Percentiles rank a stretch among this genome's conserved stretches.
phyloP scores from a whole-genome alignment of 495 filamentous ascomycete species.

The Daldinia vernicosa region DNA sequence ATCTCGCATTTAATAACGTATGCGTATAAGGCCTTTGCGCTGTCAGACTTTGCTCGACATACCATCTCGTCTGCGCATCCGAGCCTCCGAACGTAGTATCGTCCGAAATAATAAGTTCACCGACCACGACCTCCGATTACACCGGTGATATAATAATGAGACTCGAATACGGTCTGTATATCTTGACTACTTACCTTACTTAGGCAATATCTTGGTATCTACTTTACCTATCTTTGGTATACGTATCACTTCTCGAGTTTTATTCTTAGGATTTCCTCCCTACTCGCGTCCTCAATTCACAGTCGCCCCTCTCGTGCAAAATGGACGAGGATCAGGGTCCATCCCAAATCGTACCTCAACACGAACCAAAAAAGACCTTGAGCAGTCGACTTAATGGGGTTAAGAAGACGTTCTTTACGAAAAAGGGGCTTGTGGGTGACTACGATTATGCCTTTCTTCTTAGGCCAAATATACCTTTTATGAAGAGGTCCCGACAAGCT shows the following conservation, averaged over 20 bases:
- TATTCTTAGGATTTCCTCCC: background rate
- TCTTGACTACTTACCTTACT: background rate
- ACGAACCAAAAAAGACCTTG: conserved; percentile 45
- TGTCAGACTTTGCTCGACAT: background rate
- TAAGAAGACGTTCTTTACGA: conserved; percentile 57
- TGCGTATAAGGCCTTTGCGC: background rate
- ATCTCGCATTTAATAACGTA: background rate
- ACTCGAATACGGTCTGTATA: background rate
- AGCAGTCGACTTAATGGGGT: conserved; percentile 42
- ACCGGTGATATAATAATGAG: background rate
- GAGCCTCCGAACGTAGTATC: background rate
- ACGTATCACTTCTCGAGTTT: background rate
- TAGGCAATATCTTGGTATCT: background rate
- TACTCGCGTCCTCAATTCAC: background rate
- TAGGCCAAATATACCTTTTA: conserved; percentile 83
- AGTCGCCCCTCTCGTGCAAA: conserved; percentile 45
- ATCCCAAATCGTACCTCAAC: conserved; percentile 54
- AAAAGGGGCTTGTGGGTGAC: conserved; percentile 78
- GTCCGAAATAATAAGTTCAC: background rate
- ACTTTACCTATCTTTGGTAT: background rate
- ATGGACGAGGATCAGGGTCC: conserved; percentile 60
- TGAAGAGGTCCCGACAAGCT: conserved; percentile 67
- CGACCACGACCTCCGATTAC: background rate
- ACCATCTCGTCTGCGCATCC: background rate
- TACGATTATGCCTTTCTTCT: conserved; percentile 84